Evolutionary conservation across 2,329 filamentous ascomycete genomes (phyloP).

Genomic region (Apiospora kogelbergensis): DNA sequence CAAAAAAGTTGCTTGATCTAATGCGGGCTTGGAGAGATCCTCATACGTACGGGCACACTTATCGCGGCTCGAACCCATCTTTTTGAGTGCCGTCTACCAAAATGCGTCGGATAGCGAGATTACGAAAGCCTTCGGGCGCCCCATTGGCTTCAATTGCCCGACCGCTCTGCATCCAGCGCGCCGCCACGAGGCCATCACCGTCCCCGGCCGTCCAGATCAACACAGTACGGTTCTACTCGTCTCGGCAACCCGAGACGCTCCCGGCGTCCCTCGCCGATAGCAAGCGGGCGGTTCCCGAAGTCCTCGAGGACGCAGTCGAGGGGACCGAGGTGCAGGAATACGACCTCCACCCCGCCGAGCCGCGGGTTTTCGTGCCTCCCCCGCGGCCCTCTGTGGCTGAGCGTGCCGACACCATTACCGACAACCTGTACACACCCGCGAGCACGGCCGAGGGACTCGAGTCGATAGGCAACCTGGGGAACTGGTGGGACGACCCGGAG

Average conservation of each 20-base stretch:
- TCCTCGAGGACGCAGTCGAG: not conserved
- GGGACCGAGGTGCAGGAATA: not conserved
- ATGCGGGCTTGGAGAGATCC: not conserved
- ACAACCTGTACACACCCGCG: conserved; percentile 48
- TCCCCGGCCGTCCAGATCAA: conserved; percentile 10
- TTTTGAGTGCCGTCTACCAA: conserved; percentile 13
- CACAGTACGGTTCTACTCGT: conserved; percentile 26
- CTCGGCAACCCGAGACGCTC: not conserved
- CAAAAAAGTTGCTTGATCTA: conserved; percentile 11
- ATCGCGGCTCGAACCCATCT: not conserved
- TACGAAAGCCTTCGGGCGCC: conserved; percentile 26
- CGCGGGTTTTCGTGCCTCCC: conserved; percentile 16
- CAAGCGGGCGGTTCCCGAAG: not conserved
- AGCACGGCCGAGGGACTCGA: conserved; percentile 44
- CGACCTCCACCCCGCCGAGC: conserved; percentile 10
- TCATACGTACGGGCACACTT: not conserved
- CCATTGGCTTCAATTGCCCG: conserved; percentile 17
- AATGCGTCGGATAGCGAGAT: conserved; percentile 32
- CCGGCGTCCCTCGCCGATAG: conserved; percentile 8
- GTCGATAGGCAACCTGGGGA: conserved; percentile 44
- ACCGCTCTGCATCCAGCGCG: conserved; percentile 26
- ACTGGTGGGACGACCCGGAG: conserved; percentile 56
- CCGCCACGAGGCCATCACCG: conserved; percentile 8
- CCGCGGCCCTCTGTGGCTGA: conserved; percentile 28
- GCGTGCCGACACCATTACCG: conserved; percentile 28